Conservation (phyloP, 495 filamentous ascomycete species). For the Penicillium fimorum region DNA sequence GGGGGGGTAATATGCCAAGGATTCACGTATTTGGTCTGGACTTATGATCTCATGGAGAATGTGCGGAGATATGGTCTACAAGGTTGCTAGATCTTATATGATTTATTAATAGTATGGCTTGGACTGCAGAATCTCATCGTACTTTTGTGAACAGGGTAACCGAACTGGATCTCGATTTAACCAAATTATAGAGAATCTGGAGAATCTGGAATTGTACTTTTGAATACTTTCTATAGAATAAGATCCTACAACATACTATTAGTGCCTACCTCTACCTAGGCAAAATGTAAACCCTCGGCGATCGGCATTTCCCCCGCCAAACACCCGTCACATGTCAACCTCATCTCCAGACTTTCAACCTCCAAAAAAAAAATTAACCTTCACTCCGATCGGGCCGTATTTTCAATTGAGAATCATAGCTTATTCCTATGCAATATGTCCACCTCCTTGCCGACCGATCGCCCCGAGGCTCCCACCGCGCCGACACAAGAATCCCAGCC, state of each 20-base stretch:
- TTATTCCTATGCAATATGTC: not conserved
- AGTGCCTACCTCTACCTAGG: not conserved
- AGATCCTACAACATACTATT: not conserved
- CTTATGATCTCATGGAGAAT: constrained; percentile 4
- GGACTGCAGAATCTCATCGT: no score
- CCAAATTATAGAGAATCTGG: no score
- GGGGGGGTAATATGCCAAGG: constrained; percentile 2
- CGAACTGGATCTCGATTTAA: no score
- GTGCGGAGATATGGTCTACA: not conserved
- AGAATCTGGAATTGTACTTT: no score
- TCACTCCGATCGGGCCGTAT: not conserved
- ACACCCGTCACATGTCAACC: constrained; percentile 26
- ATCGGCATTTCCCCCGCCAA: constrained; percentile 32
- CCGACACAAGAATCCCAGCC: not conserved
- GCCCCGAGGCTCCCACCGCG: not conserved
- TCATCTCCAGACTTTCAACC: not conserved
- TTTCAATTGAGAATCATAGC: not conserved
- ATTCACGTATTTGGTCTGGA: not conserved
- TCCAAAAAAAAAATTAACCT: not conserved
- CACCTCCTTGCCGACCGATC: not conserved
- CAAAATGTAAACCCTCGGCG: constrained; percentile 20
- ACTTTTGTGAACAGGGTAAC: no score
- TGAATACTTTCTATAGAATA: no score
- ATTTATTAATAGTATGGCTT: no score
- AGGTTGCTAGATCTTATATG: not conserved